Percentiles rank a stretch among this genome's conserved stretches.
phyloP scores from a whole-genome alignment of 192 early-diverging fungal genomes.

The Backusella australiensis region DNA sequence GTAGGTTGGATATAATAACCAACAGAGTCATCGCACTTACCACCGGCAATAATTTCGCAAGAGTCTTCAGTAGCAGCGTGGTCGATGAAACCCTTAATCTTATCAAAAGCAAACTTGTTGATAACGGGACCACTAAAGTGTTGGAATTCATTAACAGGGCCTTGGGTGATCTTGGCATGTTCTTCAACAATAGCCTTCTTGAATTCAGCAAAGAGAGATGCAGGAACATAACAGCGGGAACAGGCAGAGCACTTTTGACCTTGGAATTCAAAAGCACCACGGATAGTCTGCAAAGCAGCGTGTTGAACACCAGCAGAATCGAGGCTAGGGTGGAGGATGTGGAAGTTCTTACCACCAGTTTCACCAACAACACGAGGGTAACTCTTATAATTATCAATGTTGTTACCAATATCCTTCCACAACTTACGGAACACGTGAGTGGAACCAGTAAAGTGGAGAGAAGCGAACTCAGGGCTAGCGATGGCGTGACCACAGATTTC shows the following conservation, averaged over 20 bases:
- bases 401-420: conserved; percentile 89
- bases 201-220: conserved; percentile 78
- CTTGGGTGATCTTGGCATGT: conserved; percentile 77
- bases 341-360: conserved; percentile 99
- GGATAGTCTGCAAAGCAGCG: conserved; percentile 88
- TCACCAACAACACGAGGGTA: conserved; percentile 98
- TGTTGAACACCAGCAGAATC: conserved; percentile 69
- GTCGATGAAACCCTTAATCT: conserved; percentile 90
- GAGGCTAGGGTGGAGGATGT: conserved; percentile 74
- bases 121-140: conserved; percentile 92
- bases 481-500: conserved; percentile 79
- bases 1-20: conserved; percentile 95
- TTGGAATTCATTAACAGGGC: conserved; percentile 78
- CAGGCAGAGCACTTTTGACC: conserved; percentile 99
- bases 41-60: conserved; percentile 88
- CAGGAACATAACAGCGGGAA: conserved; percentile 88
- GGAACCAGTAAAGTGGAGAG: conserved; percentile 95
- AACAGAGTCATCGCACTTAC: conserved; percentile 78
- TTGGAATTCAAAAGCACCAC: conserved; percentile 94
- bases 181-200: conserved; percentile 60
- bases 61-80: conserved; percentile 64
- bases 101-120: conserved; percentile 89
- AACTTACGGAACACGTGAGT: conserved; percentile 91
- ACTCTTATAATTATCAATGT: conserved; percentile 87
- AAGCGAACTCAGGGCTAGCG: conserved; percentile 89